Evolutionary conservation across 805 yeast species (phyloP).

Genomic region (Ogataea angusta): DNA sequence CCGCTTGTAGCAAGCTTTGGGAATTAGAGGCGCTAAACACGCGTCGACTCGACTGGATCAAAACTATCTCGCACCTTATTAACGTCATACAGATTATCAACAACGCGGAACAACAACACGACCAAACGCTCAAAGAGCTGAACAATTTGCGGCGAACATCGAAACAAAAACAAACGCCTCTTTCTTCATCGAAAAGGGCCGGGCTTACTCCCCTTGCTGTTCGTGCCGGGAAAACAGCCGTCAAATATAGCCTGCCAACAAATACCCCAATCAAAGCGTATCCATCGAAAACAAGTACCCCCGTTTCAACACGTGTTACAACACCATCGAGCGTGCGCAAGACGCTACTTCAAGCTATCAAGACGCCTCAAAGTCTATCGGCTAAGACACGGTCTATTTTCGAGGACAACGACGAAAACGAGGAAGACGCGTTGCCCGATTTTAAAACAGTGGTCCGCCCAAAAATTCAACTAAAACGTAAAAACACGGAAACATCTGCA

Average conservation of each 20-base stretch:
- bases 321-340: slow-evolving; percentile 3
- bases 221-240: neutral
- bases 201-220: neutral
- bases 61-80: slow-evolving; percentile 11
- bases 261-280: slow-evolving; percentile 1
- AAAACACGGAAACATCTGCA: neutral
- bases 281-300: slow-evolving; percentile 1
- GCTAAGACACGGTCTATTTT: slow-evolving; percentile 2
- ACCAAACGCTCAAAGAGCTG: slow-evolving; percentile 3
- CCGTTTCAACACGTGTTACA: neutral
- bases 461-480: slow-evolving; percentile 7
- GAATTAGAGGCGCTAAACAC: slow-evolving; percentile 2
- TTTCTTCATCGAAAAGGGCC: neutral
- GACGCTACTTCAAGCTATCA: neutral
- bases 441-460: slow-evolving; percentile 1
- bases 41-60: slow-evolving; percentile 11
- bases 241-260: neutral
- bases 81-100: slow-evolving; percentile 10
- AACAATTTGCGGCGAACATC: slow-evolving; percentile 3
- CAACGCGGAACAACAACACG: slow-evolving; percentile 11
- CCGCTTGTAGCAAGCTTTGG: neutral
- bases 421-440: slow-evolving; percentile 8
- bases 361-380: slow-evolving; percentile 3
- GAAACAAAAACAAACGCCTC: neutral
- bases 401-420: slow-evolving; percentile 4